phyloP scores from a whole-genome alignment of 2,329 filamentous ascomycete species.

The Rachicladosporium sp. region DNA sequence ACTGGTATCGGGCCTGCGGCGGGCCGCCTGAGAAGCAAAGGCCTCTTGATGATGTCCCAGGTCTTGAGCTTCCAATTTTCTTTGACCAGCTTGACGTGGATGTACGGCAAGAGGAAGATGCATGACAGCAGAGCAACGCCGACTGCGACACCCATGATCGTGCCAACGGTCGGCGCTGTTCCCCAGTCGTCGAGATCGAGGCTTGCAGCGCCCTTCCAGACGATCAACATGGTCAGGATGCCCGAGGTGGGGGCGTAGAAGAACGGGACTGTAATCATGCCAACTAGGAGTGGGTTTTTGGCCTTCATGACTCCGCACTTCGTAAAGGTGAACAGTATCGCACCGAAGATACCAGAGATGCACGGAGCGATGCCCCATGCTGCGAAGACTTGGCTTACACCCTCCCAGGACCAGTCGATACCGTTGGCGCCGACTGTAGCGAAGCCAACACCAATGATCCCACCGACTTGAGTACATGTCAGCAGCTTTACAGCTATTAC shows the following conservation, averaged over 20 bases:
- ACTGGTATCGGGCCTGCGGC: slow-evolving; percentile 20
- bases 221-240: slow-evolving; percentile 37
- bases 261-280: slow-evolving; percentile 41
- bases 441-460: slow-evolving; percentile 30
- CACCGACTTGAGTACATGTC: slow-evolving; percentile 5
- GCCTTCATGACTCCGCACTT: slow-evolving; percentile 46
- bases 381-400: slow-evolving; percentile 50
- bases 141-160: slow-evolving; percentile 42
- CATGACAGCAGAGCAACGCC: slow-evolving; percentile 36
- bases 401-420: slow-evolving; percentile 45
- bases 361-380: slow-evolving; percentile 50
- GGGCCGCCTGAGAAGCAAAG: slow-evolving; percentile 19
- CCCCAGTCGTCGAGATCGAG: slow-evolving; percentile 36
- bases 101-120: slow-evolving; percentile 45
- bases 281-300: slow-evolving; percentile 40
- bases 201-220: slow-evolving; percentile 30
- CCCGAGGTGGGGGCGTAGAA: slow-evolving; percentile 46
- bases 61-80: slow-evolving; percentile 48
- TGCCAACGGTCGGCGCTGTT: slow-evolving; percentile 33
- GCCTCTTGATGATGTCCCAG: slow-evolving; percentile 40
- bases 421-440: slow-evolving; percentile 41
- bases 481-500: background rate
- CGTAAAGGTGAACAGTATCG: slow-evolving; percentile 44
- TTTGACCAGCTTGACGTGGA: slow-evolving; percentile 45
- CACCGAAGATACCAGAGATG: slow-evolving; percentile 41